These are phyloP conservation scores for Eimeria falciformis DNA, from an alignment of 169 alveolate species.

Conservation along the genomic window DNA sequence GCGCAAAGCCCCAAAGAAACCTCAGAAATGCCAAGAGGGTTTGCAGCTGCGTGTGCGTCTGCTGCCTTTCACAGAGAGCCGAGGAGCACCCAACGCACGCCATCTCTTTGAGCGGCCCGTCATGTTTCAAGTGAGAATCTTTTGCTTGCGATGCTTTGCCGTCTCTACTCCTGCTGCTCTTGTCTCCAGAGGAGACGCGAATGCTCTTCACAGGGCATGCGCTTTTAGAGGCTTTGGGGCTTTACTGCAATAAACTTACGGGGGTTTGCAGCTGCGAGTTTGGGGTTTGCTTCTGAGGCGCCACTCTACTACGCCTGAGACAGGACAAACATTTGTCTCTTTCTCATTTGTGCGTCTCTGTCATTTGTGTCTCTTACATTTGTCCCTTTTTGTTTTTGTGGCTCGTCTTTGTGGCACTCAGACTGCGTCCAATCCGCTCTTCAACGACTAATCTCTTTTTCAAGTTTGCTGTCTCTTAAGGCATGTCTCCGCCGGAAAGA, in stretches of 20 bases:
- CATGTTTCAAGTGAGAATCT: conserved; percentile 36
- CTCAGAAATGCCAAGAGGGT: too few species aligned
- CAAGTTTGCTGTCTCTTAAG: too few species aligned
- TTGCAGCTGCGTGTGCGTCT: too few species aligned
- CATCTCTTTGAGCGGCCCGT: conserved; percentile 65
- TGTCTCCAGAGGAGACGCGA: neutral
- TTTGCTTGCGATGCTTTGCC: neutral
- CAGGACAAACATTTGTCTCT: neutral
- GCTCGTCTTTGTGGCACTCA: neutral
- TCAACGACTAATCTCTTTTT: neutral
- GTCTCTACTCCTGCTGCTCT: neutral
- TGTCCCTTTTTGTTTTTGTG: neutral
- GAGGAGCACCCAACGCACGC: conserved; percentile 65
- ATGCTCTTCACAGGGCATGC: neutral
- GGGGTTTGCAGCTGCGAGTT: neutral
- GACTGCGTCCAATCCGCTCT: conserved; percentile 39
- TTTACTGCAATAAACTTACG: too few species aligned
- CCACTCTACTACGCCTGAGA: neutral
- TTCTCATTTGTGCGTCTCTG: neutral
- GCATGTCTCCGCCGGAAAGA: too few species aligned
- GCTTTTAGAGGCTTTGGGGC: neutral
- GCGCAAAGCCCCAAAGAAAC: too few species aligned
- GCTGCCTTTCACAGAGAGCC: neutral
- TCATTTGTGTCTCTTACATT: neutral
- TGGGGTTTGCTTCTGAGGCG: neutral